Percentiles rank a stretch among this genome's conserved stretches.
phyloP scores from a whole-genome alignment of 2,329 filamentous ascomycete genomes.

The Penicillium sp. region DNA sequence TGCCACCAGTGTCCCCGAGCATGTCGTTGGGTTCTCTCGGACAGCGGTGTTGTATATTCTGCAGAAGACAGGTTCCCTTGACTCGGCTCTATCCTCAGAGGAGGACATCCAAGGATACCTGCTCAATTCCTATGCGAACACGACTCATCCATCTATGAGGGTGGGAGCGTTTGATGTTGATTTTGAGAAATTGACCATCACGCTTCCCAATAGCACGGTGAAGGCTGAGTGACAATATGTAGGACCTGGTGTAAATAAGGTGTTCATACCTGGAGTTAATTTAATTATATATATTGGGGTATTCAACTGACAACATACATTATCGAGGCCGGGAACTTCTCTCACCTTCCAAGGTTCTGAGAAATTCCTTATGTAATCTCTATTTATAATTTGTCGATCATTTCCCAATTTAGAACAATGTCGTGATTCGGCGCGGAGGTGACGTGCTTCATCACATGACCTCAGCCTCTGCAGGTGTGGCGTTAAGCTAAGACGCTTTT shows the following conservation, averaged over 20 bases:
- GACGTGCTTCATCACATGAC: slow-evolving; percentile 24
- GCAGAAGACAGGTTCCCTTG: slow-evolving; percentile 33
- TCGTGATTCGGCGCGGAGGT: slow-evolving; percentile 25
- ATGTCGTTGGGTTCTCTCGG: slow-evolving; percentile 36
- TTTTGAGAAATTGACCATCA: slow-evolving; percentile 39
- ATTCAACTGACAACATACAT: no score
- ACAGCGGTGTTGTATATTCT: slow-evolving; percentile 44
- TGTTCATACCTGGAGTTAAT: background rate
- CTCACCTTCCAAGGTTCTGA: no score
- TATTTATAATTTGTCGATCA: no score
- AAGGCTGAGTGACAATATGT: slow-evolving; percentile 5
- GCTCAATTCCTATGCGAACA: slow-evolving; percentile 22
- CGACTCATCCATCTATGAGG: slow-evolving; percentile 17
- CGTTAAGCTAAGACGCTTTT: background rate
- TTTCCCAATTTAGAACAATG: slow-evolving; percentile 12
- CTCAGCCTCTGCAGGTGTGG: slow-evolving; percentile 2
- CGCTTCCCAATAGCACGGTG: slow-evolving; percentile 28
- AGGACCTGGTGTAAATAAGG: background rate
- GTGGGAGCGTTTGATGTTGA: slow-evolving; percentile 33
- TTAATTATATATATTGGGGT: background rate
- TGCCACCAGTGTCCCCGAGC: slow-evolving; percentile 13
- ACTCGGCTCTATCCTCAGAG: slow-evolving; percentile 30
- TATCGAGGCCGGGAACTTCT: no score
- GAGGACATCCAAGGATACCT: slow-evolving; percentile 35
- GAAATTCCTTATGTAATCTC: no score